These are phyloP conservation scores for Tardiomyces digboiensis DNA, from an alignment of 1,139 yeast species.

Conservation along the genomic window DNA sequence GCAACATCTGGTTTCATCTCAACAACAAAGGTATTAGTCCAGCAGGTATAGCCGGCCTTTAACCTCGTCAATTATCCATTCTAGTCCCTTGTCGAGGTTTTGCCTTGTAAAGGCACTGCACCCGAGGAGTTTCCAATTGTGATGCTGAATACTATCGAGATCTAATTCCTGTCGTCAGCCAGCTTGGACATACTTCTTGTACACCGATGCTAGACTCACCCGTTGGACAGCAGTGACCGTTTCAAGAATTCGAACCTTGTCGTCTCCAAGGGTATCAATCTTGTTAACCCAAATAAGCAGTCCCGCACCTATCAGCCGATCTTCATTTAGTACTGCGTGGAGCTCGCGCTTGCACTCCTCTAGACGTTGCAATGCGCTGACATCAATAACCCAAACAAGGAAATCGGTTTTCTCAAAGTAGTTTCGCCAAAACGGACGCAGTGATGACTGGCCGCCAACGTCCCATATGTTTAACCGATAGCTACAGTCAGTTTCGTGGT, in stretches of 20 bases:
- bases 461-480: constrained; percentile 50
- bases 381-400: constrained; percentile 90
- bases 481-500: constrained; percentile 27
- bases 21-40: constrained; percentile 10
- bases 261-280: constrained; percentile 26
- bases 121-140: constrained; percentile 30
- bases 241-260: neutral
- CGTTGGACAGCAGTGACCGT: neutral
- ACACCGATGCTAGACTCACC: neutral
- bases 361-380: constrained; percentile 49
- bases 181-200: neutral
- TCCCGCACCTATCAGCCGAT: constrained; percentile 58
- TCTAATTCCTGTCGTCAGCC: constrained; percentile 20
- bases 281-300: constrained; percentile 38
- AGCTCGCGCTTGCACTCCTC: constrained; percentile 59
- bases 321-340: constrained; percentile 51
- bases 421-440: constrained; percentile 84
- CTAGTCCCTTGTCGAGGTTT: constrained; percentile 37
- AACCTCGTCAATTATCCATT: constrained; percentile 40
- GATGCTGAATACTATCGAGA: constrained; percentile 39
- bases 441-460: constrained; percentile 76
- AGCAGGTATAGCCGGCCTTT: constrained; percentile 28
- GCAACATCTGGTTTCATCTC: constrained; percentile 1
- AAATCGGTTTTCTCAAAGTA: constrained; percentile 82
- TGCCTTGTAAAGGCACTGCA: constrained; percentile 53